Evolutionary conservation across 2,329 filamentous ascomycete genomes (phyloP), one percentile per base, ranked within the genome.

Genomic region (Penicillium thymicola): DNA sequence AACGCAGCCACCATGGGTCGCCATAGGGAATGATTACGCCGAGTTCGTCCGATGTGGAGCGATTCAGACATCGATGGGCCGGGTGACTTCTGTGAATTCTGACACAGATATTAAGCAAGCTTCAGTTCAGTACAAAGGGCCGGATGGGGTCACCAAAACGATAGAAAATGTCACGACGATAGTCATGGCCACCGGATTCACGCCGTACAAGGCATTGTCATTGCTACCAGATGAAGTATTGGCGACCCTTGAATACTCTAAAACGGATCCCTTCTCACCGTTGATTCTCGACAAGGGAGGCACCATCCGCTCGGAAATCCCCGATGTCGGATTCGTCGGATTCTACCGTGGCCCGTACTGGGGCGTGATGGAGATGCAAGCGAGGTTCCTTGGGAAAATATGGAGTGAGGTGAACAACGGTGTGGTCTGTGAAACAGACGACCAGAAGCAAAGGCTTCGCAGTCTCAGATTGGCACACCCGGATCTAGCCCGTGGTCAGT

Each of bases 291-390:
- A 87, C 23, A 86, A 88, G 48, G 86, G 89, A 61, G 84, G 83
- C 1, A 86, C 86, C 0, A 78, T 86, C 54, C 83, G 87, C 56
- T 80, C 82, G 0, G 75, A 78, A 0, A 72, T 92, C 0, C 82
- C 86, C 0, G 82, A 82, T 6, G 75, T 94, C 0, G 89, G 89
- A 0, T 92, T 94, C 65, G 86, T 94, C 1, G 90, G 90, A 0
- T 91, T 92, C 72, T 95, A 95, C 68, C 83, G 90, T 59, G 89
- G 89, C 0, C 89, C 90, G 0, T 94, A 90, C 70, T 95, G 90
- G 90, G 88, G 88, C 1, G 85, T 92, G 0, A 91, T 93, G 81
- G 90, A 94, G 71, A 89, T 92, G 87, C 90, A 95, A 73, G 87
- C 90, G 3, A 82, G 88, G 1, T 81, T 89, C 59, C 75, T 92